Evolutionary conservation across 176 grass and related monocot genomes (phyloP).

Genomic region (Ensete glaucum): DNA sequence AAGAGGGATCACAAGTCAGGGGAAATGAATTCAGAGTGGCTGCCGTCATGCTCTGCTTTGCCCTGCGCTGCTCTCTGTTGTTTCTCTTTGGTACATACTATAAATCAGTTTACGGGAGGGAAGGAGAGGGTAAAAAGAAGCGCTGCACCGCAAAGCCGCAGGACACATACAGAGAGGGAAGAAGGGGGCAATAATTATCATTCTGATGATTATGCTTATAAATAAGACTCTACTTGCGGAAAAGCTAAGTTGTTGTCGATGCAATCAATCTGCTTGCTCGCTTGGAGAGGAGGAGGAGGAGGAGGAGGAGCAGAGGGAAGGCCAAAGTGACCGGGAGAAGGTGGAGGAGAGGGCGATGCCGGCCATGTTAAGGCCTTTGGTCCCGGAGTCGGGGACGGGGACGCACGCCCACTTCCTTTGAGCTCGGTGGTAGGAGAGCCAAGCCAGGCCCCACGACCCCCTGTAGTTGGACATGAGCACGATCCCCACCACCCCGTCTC

Average conservation of each 20-base stretch:
- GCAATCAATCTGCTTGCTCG: not conserved
- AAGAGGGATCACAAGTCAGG: too few species aligned
- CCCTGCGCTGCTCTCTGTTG: too few species aligned
- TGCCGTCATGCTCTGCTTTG: too few species aligned
- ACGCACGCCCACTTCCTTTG: slow-evolving; percentile 55
- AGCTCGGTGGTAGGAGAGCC: slow-evolving; percentile 65
- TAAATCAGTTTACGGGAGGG: too few species aligned
- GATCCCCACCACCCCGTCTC: slow-evolving; percentile 65
- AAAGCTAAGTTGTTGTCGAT: not conserved
- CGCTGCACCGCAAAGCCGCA: too few species aligned
- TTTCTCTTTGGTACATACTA: too few species aligned
- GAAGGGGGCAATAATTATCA: too few species aligned
- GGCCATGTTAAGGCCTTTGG: slow-evolving; percentile 90
- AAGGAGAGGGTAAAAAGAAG: too few species aligned
- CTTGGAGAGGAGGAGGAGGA: not conserved
- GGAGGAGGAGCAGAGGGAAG: slow-evolving; percentile 7
- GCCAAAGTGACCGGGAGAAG: slow-evolving; percentile 72
- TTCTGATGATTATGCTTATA: too few species aligned
- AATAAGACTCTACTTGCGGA: not conserved
- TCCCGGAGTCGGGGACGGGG: slow-evolving; percentile 75
- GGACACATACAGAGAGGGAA: too few species aligned
- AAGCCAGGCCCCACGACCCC: slow-evolving; percentile 72
- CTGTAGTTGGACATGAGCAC: slow-evolving; percentile 83
- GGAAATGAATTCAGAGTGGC: too few species aligned
- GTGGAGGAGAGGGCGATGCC: slow-evolving; percentile 92